phyloP scores from a whole-genome alignment of 352 stramenopile species.

The Blastocystis sp. region DNA sequence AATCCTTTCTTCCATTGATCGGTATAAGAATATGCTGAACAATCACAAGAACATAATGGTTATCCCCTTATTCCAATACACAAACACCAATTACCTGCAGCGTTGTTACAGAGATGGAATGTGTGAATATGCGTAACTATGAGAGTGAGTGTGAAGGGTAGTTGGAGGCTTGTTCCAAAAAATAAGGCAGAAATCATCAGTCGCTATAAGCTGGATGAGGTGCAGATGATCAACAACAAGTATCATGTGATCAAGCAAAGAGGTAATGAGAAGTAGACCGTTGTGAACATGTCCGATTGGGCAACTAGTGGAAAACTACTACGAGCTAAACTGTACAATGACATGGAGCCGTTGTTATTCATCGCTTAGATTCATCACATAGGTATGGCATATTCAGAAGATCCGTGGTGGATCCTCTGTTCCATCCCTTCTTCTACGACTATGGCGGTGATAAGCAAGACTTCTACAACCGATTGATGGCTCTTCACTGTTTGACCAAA shows the following conservation, averaged over 20 bases:
- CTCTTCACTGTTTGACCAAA: not conserved
- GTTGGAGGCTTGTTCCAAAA: not conserved
- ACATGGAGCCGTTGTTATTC: too few relatives aligned
- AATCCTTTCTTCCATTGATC: not conserved
- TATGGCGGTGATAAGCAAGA: conserved; percentile 48
- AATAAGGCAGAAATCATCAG: not conserved
- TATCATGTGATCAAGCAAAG: too few relatives aligned
- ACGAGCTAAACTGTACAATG: too few relatives aligned
- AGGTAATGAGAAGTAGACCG: too few relatives aligned
- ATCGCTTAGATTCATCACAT: too few relatives aligned
- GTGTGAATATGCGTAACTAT: not conserved
- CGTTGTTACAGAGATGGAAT: not conserved
- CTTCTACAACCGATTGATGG: not conserved
- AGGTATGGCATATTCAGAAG: conserved; percentile 4
- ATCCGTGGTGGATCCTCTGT: conserved; percentile 8
- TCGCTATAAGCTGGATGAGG: not conserved
- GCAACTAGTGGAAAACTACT: too few relatives aligned
- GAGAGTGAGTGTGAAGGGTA: not conserved
- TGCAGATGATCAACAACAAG: not conserved
- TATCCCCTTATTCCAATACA: not conserved
- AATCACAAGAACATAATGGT: not conserved
- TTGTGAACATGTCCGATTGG: too few relatives aligned
- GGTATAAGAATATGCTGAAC: not conserved
- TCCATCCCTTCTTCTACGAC: conserved; percentile 50
- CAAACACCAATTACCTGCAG: not conserved